Conservation (phyloP, 768 basidiomycete genomes). For the Scleroderma citrinum region DNA sequence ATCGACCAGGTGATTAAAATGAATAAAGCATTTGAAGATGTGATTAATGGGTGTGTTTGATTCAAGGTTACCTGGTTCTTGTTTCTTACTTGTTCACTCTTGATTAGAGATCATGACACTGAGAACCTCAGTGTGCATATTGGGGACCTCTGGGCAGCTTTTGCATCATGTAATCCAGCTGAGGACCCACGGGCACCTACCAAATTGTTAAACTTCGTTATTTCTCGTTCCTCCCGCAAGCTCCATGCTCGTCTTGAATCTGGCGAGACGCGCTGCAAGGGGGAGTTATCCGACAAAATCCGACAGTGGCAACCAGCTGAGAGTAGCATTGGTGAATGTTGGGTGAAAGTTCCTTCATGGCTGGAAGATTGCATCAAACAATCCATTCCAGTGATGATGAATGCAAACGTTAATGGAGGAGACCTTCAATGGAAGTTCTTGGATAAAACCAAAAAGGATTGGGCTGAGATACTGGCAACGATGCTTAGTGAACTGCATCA, state of each 20-base stretch:
- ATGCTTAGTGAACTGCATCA: background rate
- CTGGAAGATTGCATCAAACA: background rate
- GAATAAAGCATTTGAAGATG: background rate
- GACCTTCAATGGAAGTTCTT: background rate
- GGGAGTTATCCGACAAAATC: background rate
- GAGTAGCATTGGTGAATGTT: background rate
- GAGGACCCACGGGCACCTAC: background rate
- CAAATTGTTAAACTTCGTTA: background rate
- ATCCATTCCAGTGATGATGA: background rate
- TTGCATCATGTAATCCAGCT: background rate
- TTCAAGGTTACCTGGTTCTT: background rate
- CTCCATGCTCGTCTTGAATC: background rate
- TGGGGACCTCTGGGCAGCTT: background rate
- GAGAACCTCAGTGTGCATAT: background rate
- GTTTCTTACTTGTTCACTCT: background rate
- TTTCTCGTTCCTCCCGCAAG: background rate
- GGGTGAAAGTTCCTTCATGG: background rate
- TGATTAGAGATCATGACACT: background rate
- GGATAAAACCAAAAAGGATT: background rate
- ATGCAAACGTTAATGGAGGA: background rate
- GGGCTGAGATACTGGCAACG: background rate
- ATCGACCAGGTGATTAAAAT: background rate
- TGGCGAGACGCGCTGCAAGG: background rate
- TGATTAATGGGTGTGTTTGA: background rate
- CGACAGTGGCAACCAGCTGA: background rate